Evolutionary conservation across 2,329 filamentous ascomycete genomes (phyloP).

Genomic region (Botrytis deweyae): DNA sequence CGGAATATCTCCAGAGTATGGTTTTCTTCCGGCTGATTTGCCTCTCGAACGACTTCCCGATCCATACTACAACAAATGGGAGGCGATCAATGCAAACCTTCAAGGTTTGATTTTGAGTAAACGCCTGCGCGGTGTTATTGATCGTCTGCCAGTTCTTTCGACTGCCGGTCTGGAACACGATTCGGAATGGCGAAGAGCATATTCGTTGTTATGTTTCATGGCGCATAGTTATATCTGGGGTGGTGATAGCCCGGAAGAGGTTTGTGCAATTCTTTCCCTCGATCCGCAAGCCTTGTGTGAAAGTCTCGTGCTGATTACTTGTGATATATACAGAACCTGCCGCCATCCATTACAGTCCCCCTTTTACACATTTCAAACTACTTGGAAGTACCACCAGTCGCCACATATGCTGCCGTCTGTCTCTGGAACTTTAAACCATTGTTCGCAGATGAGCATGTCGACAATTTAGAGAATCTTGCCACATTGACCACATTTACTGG

Average conservation of each 20-base stretch:
- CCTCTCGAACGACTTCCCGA: slow-evolving; percentile 81
- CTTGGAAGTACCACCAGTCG: slow-evolving; percentile 86
- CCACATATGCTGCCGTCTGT: slow-evolving; percentile 87
- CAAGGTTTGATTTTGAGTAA: slow-evolving; percentile 84
- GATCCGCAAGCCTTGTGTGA: background rate
- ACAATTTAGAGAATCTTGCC: slow-evolving; percentile 82
- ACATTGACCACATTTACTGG: slow-evolving; percentile 91
- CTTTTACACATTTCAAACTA: slow-evolving; percentile 73
- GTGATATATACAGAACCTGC: slow-evolving; percentile 52
- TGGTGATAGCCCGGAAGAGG: slow-evolving; percentile 77
- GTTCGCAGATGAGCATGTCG: slow-evolving; percentile 77
- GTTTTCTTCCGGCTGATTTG: slow-evolving; percentile 81
- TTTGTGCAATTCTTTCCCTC: slow-evolving; percentile 37
- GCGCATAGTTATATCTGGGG: slow-evolving; percentile 96
- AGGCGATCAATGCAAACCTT: slow-evolving; percentile 79
- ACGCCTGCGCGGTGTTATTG: slow-evolving; percentile 75
- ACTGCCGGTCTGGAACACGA: slow-evolving; percentile 79
- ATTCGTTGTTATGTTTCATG: slow-evolving; percentile 86
- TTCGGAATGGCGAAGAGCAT: slow-evolving; percentile 90
- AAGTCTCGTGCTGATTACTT: background rate
- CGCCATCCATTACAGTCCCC: slow-evolving; percentile 78
- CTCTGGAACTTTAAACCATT: slow-evolving; percentile 97
- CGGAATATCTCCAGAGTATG: slow-evolving; percentile 73
- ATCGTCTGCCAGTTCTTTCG: slow-evolving; percentile 78
- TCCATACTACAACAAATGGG: slow-evolving; percentile 94